Evolutionary conservation across 2,329 filamentous ascomycete genomes (phyloP).

Genomic region (Mollisiaceae sp.): DNA sequence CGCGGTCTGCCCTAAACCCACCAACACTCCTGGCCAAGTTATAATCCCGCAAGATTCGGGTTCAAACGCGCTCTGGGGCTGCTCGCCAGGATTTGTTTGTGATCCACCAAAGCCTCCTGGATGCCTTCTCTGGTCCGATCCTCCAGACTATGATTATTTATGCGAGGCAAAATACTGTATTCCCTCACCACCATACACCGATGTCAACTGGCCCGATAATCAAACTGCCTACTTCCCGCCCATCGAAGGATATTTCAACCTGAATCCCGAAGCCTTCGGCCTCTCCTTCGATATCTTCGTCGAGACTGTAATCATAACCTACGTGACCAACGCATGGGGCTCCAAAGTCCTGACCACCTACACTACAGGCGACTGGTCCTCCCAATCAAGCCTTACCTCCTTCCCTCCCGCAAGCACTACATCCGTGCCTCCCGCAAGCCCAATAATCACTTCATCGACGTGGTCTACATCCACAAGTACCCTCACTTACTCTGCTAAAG

Average conservation of each 20-base stretch:
- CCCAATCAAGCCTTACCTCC: conserved; percentile 54
- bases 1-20: conserved; percentile 33
- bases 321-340: conserved; percentile 35
- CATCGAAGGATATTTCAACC: conserved; percentile 64
- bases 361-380: conserved; percentile 60
- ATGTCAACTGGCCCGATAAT: conserved; percentile 49
- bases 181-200: conserved; percentile 39
- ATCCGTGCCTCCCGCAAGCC: conserved; percentile 39
- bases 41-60: conserved; percentile 34
- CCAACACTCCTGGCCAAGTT: conserved; percentile 30
- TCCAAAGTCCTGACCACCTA: conserved; percentile 45
- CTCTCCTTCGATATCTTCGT: conserved; percentile 67
- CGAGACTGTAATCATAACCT: conserved; percentile 46
- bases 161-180: conserved; percentile 49
- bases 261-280: conserved; percentile 67
- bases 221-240: conserved; percentile 58
- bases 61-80: conserved; percentile 47
- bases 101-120: conserved; percentile 44
- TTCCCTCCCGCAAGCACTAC: conserved; percentile 43
- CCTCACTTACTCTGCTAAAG: background rate
- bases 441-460: conserved; percentile 1
- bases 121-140: conserved; percentile 48
- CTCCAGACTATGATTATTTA: conserved; percentile 46
- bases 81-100: conserved; percentile 50
- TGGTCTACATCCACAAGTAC: conserved; percentile 9